Evolutionary conservation across 805 yeast genomes (phyloP).

Genomic region (Suhomyces sp.): DNA sequence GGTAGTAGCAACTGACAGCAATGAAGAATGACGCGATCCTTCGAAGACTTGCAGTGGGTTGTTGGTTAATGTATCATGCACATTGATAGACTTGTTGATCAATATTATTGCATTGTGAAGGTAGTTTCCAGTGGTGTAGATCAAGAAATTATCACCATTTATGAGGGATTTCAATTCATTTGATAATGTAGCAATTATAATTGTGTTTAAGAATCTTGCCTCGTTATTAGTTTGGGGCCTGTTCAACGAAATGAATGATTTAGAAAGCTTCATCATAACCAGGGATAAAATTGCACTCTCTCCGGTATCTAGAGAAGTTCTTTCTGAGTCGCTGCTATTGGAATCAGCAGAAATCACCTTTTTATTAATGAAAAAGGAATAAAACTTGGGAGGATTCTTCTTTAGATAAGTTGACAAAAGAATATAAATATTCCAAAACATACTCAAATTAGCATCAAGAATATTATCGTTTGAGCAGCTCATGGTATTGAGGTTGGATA

Average conservation of each 20-base stretch:
- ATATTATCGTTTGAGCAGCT: conserved; percentile 23
- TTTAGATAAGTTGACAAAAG: conserved; percentile 43
- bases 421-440: conserved; percentile 49
- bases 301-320: neutral
- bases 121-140: conserved; percentile 37
- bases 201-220: conserved; percentile 21
- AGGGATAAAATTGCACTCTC: conserved; percentile 1
- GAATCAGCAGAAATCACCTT: conserved; percentile 1
- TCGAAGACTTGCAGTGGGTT: neutral
- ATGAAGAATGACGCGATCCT: neutral
- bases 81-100: conserved; percentile 41
- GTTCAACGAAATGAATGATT: conserved; percentile 15
- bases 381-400: conserved; percentile 18
- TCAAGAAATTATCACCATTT: conserved; percentile 17
- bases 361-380: conserved; percentile 14
- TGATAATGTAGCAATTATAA: conserved; percentile 29
- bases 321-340: neutral
- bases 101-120: conserved; percentile 54
- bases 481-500: conserved; percentile 29
- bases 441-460: conserved; percentile 27
- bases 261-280: conserved; percentile 27
- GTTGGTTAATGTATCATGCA: conserved; percentile 2
- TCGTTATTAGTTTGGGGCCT: conserved; percentile 6
- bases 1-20: neutral
- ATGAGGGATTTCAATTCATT: conserved; percentile 31